These are phyloP conservation scores for Aegilops sharonensis DNA, from an alignment of 176 grass and related monocot species.

Conservation along the genomic window DNA sequence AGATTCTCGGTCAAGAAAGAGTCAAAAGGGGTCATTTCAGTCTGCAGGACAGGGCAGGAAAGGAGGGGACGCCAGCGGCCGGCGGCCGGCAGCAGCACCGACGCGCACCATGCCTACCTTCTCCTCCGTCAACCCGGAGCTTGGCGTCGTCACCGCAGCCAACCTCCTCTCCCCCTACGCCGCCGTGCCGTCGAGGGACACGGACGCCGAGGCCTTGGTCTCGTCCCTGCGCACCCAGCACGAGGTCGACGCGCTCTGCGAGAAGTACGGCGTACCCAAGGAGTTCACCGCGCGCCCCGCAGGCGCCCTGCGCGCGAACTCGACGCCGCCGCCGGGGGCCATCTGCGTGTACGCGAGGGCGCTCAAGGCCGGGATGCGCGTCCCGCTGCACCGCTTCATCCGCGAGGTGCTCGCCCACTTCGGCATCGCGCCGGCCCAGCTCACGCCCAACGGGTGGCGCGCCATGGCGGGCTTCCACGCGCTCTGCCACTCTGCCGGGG, in stretches of 20 bases:
- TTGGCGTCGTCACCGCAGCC: neutral
- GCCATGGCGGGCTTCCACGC: neutral
- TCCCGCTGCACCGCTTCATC: neutral
- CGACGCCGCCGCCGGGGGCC: too few species aligned
- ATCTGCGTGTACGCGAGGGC: too few species aligned
- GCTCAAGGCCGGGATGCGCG: neutral
- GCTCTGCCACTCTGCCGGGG: neutral
- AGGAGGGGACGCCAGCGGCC: too few species aligned
- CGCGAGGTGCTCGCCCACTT: neutral
- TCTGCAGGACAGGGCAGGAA: too few species aligned
- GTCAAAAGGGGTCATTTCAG: too few species aligned
- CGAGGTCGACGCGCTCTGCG: neutral
- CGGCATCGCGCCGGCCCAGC: neutral
- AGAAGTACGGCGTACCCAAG: neutral
- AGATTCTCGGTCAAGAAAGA: too few species aligned
- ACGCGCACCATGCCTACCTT: neutral
- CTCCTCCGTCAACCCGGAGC: neutral
- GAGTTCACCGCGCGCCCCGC: neutral
- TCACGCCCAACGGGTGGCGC: neutral
- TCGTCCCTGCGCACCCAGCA: neutral
- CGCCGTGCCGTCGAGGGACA: neutral
- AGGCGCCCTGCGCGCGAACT: too few species aligned
- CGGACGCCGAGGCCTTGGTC: neutral
- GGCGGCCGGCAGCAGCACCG: too few species aligned
- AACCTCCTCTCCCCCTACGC: neutral